phyloP scores from a whole-genome alignment of 495 filamentous ascomycete genomes.

The Cairneyella variabilis region DNA sequence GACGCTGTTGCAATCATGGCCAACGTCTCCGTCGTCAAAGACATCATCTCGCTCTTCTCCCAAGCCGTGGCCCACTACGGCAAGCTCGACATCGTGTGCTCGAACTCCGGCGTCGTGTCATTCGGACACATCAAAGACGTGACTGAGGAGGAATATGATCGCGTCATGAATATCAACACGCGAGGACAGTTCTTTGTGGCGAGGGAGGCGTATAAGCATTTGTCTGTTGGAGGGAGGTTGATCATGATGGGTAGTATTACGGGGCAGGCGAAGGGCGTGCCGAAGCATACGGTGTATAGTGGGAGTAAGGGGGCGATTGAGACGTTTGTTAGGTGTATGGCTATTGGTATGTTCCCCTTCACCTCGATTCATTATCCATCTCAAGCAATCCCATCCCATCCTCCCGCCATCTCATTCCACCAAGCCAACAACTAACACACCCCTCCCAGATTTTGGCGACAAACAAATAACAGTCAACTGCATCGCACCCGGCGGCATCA shows the following conservation, averaged over 20 bases:
- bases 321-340: slow-evolving; percentile 60
- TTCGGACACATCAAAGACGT: slow-evolving; percentile 65
- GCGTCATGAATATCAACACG: slow-evolving; percentile 73
- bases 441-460: slow-evolving; percentile 57
- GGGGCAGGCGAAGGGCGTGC: slow-evolving; percentile 61
- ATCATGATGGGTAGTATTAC: slow-evolving; percentile 66
- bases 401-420: too few relatives aligned
- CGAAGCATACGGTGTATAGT: slow-evolving; percentile 70
- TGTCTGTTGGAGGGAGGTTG: slow-evolving; percentile 62
- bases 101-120: slow-evolving; percentile 61
- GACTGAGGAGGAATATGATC: slow-evolving; percentile 71
- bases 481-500: slow-evolving; percentile 75
- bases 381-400: too few relatives aligned
- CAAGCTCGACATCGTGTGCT: slow-evolving; percentile 71
- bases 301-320: slow-evolving; percentile 74
- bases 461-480: slow-evolving; percentile 72
- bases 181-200: slow-evolving; percentile 83
- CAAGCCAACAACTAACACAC: too few relatives aligned
- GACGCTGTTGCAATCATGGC: slow-evolving; percentile 70
- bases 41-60: slow-evolving; percentile 60
- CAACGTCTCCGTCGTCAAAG: slow-evolving; percentile 62
- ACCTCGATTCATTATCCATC: neutral
- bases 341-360: slow-evolving; percentile 11
- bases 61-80: slow-evolving; percentile 65
- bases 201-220: slow-evolving; percentile 67